A percentile compares a stretch with the other conserved stretches of the same genome.
These are phyloP conservation scores for Ogataea glucozyma DNA, from an alignment of 805 yeast species.

Conservation along the genomic window DNA sequence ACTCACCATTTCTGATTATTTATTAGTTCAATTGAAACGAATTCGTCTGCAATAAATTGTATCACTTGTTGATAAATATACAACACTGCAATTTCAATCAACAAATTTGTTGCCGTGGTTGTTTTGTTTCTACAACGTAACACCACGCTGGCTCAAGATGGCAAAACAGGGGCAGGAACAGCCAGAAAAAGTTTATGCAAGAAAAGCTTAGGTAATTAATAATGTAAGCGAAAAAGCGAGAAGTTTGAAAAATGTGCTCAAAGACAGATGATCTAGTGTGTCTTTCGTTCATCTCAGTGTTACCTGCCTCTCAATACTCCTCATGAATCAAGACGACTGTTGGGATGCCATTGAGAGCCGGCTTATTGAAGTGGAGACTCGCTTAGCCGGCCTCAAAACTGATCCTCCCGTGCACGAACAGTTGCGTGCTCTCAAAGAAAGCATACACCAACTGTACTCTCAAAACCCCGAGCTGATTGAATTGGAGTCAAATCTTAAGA, in stretches of 20 bases:
- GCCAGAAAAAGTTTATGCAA: conserved; percentile 1
- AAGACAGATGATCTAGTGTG: not conserved
- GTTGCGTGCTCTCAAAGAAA: conserved; percentile 4
- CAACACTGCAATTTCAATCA: not conserved
- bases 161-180: conserved; percentile 11
- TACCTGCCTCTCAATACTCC: no score
- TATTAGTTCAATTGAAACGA: conserved; percentile 4
- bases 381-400: conserved; percentile 9
- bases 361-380: conserved; percentile 17
- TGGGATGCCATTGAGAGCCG: conserved; percentile 16
- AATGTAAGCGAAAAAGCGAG: not conserved
- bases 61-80: not conserved
- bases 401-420: conserved; percentile 10
- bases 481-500: conserved; percentile 9
- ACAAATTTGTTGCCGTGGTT: conserved; percentile 9
- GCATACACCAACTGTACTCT: conserved; percentile 7
- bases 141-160: conserved; percentile 13
- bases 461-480: conserved; percentile 11
- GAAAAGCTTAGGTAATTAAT: not conserved
- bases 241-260: not conserved
- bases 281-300: no score
- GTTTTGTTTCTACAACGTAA: conserved; percentile 9
- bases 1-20: conserved; percentile 2
- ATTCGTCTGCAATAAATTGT: not conserved
- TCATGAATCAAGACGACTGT: conserved; percentile 7